Percentiles rank a stretch among this genome's conserved stretches.
Conservation (phyloP, 805 yeast species). For the Saturnispora ahearnii region DNA sequence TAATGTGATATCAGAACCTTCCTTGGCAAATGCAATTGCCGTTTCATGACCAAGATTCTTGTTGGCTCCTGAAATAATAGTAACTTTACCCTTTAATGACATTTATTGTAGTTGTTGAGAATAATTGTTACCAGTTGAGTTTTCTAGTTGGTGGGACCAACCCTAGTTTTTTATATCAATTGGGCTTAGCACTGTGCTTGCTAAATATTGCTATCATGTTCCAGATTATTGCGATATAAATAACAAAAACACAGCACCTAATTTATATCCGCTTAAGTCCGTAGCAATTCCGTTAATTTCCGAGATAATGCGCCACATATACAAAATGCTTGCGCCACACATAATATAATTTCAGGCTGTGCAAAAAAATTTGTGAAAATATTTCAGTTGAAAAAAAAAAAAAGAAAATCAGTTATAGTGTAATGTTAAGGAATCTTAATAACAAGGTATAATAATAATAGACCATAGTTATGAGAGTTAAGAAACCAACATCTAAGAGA, state of each 20-base stretch:
- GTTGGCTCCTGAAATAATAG: constrained; percentile 18
- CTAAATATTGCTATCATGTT: background rate
- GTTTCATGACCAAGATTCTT: constrained; percentile 17
- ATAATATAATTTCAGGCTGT: background rate
- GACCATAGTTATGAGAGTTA: constrained; percentile 26
- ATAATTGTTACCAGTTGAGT: too few relatives aligned
- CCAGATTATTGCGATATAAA: too few relatives aligned
- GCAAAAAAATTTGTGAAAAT: background rate
- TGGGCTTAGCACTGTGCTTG: background rate
- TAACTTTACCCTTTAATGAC: constrained; percentile 11
- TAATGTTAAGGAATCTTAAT: background rate
- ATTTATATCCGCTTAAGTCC: background rate
- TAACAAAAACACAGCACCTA: background rate
- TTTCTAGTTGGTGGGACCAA: too few relatives aligned
- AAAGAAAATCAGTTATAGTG: background rate
- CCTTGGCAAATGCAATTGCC: constrained; percentile 42
- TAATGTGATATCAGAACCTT: constrained; percentile 44
- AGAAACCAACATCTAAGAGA: constrained; percentile 73
- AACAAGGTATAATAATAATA: background rate
- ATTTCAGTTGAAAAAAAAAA: background rate
- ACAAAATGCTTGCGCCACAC: background rate
- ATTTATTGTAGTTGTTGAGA: background rate
- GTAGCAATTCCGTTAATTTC: background rate
- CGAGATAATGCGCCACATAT: background rate
- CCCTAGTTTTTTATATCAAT: background rate